phyloP scores from a whole-genome alignment of 2,329 filamentous ascomycete species.

The Monosporascus ibericus region DNA sequence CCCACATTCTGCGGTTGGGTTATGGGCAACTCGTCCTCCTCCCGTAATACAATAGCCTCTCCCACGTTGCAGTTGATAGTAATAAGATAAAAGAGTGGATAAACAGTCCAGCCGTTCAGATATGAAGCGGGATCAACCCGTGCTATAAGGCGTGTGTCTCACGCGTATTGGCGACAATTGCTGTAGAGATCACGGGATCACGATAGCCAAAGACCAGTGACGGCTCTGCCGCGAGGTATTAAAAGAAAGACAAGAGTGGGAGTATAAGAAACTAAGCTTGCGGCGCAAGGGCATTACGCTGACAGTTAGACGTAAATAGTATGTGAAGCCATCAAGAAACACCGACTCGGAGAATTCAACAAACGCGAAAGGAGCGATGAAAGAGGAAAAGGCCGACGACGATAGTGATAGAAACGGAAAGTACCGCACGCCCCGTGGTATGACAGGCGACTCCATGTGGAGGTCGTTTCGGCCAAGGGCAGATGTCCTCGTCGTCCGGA shows the following conservation, averaged over 20 bases:
- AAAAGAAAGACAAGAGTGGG: neutral
- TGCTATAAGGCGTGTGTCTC: neutral
- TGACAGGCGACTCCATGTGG: neutral
- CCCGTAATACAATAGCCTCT: neutral
- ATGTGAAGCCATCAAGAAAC: neutral
- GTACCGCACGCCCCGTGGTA: neutral
- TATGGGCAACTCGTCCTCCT: neutral
- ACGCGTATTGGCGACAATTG: no score
- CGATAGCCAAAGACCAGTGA: neutral
- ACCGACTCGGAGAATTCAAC: neutral
- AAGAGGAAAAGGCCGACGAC: neutral
- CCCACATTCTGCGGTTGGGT: neutral
- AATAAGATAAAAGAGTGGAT: neutral
- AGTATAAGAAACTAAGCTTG: neutral
- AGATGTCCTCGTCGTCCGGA: neutral
- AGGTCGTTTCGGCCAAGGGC: neutral
- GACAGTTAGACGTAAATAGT: neutral
- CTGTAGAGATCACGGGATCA: neutral
- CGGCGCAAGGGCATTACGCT: neutral
- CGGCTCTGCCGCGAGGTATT: neutral
- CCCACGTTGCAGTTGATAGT: neutral
- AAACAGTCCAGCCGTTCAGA: neutral
- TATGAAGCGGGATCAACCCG: neutral
- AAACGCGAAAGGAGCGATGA: neutral
- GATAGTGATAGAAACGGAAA: neutral